Conservation (phyloP, 768 basidiomycete species). For the Calvatia gigantea region DNA sequence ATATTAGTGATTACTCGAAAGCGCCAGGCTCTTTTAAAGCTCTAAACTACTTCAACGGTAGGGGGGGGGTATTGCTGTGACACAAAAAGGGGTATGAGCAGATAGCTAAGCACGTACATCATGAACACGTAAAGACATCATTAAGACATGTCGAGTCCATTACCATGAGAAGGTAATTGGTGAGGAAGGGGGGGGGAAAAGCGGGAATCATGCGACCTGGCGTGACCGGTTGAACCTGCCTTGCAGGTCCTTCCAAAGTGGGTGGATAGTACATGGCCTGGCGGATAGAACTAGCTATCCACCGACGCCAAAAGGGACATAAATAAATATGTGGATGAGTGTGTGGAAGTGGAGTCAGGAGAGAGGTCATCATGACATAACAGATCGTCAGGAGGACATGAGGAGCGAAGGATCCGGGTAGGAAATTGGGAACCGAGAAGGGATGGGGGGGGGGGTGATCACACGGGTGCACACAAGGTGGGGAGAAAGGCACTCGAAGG, state of each 20-base stretch:
- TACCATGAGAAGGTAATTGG: background rate
- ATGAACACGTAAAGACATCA: background rate
- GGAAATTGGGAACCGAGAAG: background rate
- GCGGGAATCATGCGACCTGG: background rate
- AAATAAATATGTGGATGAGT: constrained; percentile 7
- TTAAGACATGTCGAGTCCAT: background rate
- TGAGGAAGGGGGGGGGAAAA: background rate
- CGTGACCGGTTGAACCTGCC: background rate
- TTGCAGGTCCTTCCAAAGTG: background rate
- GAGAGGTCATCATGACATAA: constrained; percentile 1
- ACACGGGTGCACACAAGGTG: background rate
- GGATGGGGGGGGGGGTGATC: background rate
- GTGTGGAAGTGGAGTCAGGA: constrained; percentile 2
- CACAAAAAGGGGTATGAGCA: background rate
- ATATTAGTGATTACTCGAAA: constrained; percentile 56
- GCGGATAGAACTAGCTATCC: background rate
- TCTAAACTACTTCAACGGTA: constrained; percentile 33
- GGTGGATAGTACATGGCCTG: background rate
- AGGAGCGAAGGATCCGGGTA: background rate
- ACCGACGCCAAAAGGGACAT: background rate
- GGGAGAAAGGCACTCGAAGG: too few species aligned
- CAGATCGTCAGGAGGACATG: background rate
- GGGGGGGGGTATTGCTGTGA: background rate
- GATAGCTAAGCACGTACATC: background rate
- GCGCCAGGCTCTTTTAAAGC: constrained; percentile 45